Evolutionary conservation across 2,329 filamentous ascomycete species (phyloP).

Genomic region (Aspergillus texensis): DNA sequence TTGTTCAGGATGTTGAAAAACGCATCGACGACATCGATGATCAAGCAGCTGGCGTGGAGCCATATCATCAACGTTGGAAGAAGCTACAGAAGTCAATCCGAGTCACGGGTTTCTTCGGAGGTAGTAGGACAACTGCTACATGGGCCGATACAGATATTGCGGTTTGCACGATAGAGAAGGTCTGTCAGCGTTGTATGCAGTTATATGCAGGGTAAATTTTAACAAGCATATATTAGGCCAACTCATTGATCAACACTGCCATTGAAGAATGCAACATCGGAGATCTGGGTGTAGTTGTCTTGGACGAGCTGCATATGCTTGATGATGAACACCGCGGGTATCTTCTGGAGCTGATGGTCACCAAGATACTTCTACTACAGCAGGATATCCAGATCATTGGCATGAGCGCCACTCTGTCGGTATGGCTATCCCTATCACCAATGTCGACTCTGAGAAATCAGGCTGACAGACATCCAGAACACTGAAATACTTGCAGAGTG

Average conservation of each 20-base stretch:
- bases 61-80: constrained; percentile 55
- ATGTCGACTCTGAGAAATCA: background rate
- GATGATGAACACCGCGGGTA: constrained; percentile 77
- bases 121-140: constrained; percentile 65
- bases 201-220: background rate
- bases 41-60: constrained; percentile 35
- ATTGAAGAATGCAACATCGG: constrained; percentile 70
- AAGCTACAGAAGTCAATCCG: constrained; percentile 62
- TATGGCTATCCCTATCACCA: constrained; percentile 39
- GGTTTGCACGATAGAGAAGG: constrained; percentile 79
- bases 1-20: constrained; percentile 63
- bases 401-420: constrained; percentile 78
- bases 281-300: constrained; percentile 67
- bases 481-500: constrained; percentile 69
- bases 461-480: constrained; percentile 55
- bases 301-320: constrained; percentile 83
- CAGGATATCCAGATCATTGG: constrained; percentile 71
- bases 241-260: constrained; percentile 71
- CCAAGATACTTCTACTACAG: constrained; percentile 70
- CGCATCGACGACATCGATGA: constrained; percentile 36
- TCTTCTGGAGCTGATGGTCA: constrained; percentile 72
- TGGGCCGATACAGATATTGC: constrained; percentile 79
- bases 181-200: constrained; percentile 9
- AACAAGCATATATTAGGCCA: constrained; percentile 56
- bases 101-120: constrained; percentile 74